Evolutionary conservation across 257 asterid genomes (phyloP), one percentile per base, ranked within the genome.

Genomic region (Gentiana dahurica): DNA sequence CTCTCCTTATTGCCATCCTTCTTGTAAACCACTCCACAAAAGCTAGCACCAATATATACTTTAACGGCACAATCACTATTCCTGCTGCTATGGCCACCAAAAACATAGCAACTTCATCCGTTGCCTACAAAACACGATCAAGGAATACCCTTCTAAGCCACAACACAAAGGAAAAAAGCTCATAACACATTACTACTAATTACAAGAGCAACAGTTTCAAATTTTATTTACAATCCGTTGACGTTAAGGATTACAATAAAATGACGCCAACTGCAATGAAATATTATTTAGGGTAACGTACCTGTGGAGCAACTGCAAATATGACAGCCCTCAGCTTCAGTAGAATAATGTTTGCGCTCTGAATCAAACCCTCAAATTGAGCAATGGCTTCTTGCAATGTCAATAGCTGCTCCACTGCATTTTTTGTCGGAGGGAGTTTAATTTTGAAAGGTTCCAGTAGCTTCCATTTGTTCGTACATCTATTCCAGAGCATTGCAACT

Each of bases 361-460:
- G 95, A 69, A 89, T 79, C 57, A 79, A 57, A 12, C 82, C 73
- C 79, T 89, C 94, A 6, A 72, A 70, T 58, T 85, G 89, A 68
- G 77, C 24, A 49, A 89, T 68, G 62, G 89, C 89, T 73, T 85
- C 95, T 71, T 89, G 97, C 71, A 89, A 73, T 48, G 81, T 62
- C 58, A 89, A 56, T 39, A 89, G 79, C 72, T 85, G 95, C 73
- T 85, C 97, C 60, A 89, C 89, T 34, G 97, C 74, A 76, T 85
- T 89, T 80, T 77, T 89, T 54, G 76, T 61, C 9, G 89, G 87
- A 37, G 97, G 97, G 49, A 87, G 78, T 52, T 61, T 55, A 53
- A 85, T 77, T 70, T 69, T 81, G 71, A 79, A 80, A 51, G 91
- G 79, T 68, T 79, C 87, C 63, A 78, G 69, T 52, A 76, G 80